phyloP scores from a whole-genome alignment of 1,139 yeast genomes.

The Entelexis paramagnoliae region DNA sequence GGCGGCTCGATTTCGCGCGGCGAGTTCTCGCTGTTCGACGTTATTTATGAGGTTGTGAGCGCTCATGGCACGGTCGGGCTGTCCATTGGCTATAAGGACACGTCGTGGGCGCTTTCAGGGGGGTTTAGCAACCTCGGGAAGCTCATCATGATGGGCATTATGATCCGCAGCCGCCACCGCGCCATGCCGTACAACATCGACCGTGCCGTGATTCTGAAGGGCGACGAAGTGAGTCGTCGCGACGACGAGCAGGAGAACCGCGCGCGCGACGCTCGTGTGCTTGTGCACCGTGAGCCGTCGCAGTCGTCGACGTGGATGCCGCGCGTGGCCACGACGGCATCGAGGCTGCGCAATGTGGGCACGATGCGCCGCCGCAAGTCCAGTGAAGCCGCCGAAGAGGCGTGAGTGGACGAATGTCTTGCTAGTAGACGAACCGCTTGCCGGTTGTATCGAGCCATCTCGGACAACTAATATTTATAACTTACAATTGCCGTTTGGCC shows the following conservation, averaged over 20 bases:
- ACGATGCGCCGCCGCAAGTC: constrained; percentile 10
- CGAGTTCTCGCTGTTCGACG: constrained; percentile 56
- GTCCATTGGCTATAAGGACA: constrained; percentile 67
- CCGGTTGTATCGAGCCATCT: no score
- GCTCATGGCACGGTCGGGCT: constrained; percentile 96
- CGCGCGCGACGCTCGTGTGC: constrained; percentile 21
- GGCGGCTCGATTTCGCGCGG: constrained; percentile 42
- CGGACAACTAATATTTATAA: background rate
- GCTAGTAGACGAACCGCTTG: no score
- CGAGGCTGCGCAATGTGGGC: constrained; percentile 15
- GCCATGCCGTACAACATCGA: constrained; percentile 91
- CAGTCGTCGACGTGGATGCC: constrained; percentile 18
- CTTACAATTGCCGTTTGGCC: no score
- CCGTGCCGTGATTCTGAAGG: constrained; percentile 84
- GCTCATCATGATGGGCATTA: constrained; percentile 73
- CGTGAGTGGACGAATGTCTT: no score
- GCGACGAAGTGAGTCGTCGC: constrained; percentile 53
- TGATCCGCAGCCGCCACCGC: constrained; percentile 93
- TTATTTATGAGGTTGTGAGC: constrained; percentile 79
- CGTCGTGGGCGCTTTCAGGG: constrained; percentile 59
- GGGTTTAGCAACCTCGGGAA: constrained; percentile 67
- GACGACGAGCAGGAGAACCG: constrained; percentile 41
- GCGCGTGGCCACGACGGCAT: constrained; percentile 22
- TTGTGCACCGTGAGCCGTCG: constrained; percentile 14
- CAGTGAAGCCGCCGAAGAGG: background rate